Percentiles rank a stretch among this genome's conserved stretches.
These are phyloP conservation scores for Lonicera japonica DNA, from an alignment of 129 eudicot genomes.

Conservation along the genomic window DNA sequence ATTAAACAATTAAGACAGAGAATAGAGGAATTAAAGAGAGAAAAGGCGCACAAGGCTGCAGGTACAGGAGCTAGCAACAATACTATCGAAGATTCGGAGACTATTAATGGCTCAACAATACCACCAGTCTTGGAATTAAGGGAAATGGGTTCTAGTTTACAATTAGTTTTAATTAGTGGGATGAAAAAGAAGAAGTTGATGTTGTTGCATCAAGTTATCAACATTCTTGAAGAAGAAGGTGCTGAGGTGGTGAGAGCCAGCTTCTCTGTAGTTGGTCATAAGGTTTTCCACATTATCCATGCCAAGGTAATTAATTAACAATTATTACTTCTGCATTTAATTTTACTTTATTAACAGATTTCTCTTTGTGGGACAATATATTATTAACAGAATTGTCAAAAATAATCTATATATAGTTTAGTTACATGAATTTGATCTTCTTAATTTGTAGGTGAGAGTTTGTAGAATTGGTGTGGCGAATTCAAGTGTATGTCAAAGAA, in stretches of 20 bases:
- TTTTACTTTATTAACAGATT: too few species aligned
- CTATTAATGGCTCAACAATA: neutral
- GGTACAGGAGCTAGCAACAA: neutral
- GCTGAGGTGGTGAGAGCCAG: slow-evolving; percentile 20
- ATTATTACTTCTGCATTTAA: neutral
- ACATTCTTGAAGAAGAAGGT: slow-evolving; percentile 38
- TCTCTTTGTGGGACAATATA: too few species aligned
- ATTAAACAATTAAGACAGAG: slow-evolving; percentile 25
- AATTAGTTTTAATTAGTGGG: slow-evolving; percentile 22
- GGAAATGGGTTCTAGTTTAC: slow-evolving; percentile 30
- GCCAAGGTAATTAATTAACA: slow-evolving; percentile 26
- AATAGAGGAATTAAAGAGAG: slow-evolving; percentile 20
- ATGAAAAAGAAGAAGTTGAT: slow-evolving; percentile 6
- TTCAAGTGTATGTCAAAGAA: slow-evolving; percentile 13
- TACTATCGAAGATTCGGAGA: neutral
- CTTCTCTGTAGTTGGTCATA: slow-evolving; percentile 21
- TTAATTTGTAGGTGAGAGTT: slow-evolving; percentile 32
- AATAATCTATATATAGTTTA: too few species aligned
- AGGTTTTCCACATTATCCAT: slow-evolving; percentile 38
- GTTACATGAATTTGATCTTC: too few species aligned
- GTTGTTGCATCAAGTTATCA: slow-evolving; percentile 11
- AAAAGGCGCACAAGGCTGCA: slow-evolving; percentile 10
- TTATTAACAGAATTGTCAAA: too few species aligned
- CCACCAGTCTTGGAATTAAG: slow-evolving; percentile 24
- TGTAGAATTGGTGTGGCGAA: slow-evolving; percentile 36